phyloP scores from a whole-genome alignment of 306 rosid species.

The Medicago truncatula region DNA sequence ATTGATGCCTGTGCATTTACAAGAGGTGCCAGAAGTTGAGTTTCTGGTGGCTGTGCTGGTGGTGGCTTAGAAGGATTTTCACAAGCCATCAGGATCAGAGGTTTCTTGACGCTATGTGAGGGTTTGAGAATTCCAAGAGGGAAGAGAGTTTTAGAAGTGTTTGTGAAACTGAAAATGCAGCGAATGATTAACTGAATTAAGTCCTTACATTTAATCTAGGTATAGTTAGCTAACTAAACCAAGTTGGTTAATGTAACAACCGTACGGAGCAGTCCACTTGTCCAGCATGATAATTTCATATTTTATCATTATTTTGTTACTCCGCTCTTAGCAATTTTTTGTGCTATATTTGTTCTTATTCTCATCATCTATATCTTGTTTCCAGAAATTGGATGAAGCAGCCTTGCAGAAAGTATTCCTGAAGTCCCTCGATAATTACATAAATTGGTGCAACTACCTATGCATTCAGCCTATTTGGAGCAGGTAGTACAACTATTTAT shows the following conservation, averaged over 20 bases:
- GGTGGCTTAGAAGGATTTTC: not conserved
- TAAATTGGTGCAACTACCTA: constrained; percentile 83
- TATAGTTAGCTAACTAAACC: constrained; percentile 7
- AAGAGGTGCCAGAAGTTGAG: not conserved
- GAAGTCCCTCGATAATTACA: constrained; percentile 87
- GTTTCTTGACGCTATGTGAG: not conserved
- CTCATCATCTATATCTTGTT: constrained; percentile 35
- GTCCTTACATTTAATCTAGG: not conserved
- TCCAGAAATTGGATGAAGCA: constrained; percentile 83
- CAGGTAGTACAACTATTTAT: constrained; percentile 57
- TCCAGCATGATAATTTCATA: not conserved
- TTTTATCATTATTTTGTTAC: constrained; percentile 10
- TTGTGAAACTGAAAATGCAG: not conserved
- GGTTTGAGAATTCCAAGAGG: not conserved
- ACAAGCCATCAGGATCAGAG: constrained; percentile 5
- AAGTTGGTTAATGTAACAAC: not conserved
- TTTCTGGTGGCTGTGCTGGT: not conserved
- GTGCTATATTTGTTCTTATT: not conserved
- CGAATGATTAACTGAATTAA: not conserved
- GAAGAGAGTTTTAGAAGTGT: not conserved
- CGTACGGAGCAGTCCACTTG: not conserved
- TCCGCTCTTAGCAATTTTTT: not conserved
- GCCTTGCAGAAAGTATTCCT: constrained; percentile 65
- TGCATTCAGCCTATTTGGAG: constrained; percentile 91
- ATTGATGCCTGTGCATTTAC: not conserved